Percentiles rank a stretch among this genome's conserved stretches.
Evolutionary conservation across 805 yeast species (phyloP).

Genomic region (Lachancea nothofagi): DNA sequence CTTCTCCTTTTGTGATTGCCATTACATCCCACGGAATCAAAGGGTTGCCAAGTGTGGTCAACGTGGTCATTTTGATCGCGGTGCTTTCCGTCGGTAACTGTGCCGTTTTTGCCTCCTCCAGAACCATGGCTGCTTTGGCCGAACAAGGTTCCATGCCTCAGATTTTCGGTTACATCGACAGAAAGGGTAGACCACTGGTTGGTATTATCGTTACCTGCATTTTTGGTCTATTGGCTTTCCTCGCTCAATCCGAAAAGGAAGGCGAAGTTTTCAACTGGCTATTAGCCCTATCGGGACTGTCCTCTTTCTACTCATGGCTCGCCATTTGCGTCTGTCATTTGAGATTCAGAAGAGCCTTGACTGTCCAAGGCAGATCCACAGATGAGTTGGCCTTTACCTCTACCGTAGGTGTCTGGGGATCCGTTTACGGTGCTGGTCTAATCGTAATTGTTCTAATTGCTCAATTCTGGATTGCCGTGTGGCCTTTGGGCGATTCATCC

Average conservation of each 20-base stretch:
- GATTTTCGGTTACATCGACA: constrained; percentile 54
- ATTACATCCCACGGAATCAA: constrained; percentile 55
- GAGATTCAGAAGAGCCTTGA: constrained; percentile 59
- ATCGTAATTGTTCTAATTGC: constrained; percentile 59
- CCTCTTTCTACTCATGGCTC: constrained; percentile 60
- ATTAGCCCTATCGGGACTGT: constrained; percentile 56
- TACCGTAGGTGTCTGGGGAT: constrained; percentile 63
- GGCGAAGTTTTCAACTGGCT: constrained; percentile 60
- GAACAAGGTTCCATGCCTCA: constrained; percentile 60
- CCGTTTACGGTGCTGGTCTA: constrained; percentile 50
- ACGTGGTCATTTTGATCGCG: constrained; percentile 61
- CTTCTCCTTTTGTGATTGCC: constrained; percentile 78
- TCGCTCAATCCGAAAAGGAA: constrained; percentile 48
- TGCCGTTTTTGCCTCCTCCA: constrained; percentile 62
- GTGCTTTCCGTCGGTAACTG: constrained; percentile 70
- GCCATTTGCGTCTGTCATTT: constrained; percentile 55
- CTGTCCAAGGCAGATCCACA: constrained; percentile 58
- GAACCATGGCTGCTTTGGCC: constrained; percentile 58
- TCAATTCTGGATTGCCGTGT: constrained; percentile 79
- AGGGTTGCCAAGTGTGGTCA: constrained; percentile 60
- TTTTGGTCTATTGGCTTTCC: constrained; percentile 55
- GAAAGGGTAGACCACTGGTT: constrained; percentile 60
- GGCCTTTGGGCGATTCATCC: constrained; percentile 53
- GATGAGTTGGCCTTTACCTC: constrained; percentile 65
- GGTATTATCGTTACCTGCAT: constrained; percentile 46